Evolutionary conservation across 352 stramenopile genomes (phyloP), one percentile per base, ranked within the genome.

Genomic region (Globisporangium carolinianum): DNA sequence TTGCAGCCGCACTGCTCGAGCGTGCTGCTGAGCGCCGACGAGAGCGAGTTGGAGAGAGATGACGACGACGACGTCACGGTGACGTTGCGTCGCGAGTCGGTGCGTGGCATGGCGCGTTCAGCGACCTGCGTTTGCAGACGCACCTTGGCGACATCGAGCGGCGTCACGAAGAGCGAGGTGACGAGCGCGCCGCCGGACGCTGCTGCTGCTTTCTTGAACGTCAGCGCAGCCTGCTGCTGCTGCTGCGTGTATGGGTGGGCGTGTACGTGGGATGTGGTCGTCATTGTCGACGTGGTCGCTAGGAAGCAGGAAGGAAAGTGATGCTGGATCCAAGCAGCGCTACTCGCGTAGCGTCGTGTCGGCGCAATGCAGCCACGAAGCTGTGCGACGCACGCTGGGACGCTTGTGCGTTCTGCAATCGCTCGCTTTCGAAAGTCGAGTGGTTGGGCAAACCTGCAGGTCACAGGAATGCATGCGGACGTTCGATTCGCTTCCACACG

Each of bases 101-200:
- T 10, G 11, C 48, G 4, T 12, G 9, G 18, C 10, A 45, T 43
- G 60, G 65, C 24, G n/a, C 47, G 7, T n/a, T 48, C 61, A 24
- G 71, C 69, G 43, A 88, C 69, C 66, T 93, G 83, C 32, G 82
- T 74, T 65, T 93, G 83, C 45, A 93, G 75, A 41, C 83, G 83
- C 49, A 91, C 80, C 57, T 93, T 93, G 49, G 75, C 83, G 38
- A 93, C 83, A 58, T 93, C 83, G 46, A 93, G 55, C n/a, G 83
- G 83, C 42, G 79, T 93, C 39, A 90, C 79, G 58, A 93, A 91
- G n/a, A 93, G 66, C 59, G 83, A 93, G 62, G 83, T 90, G 39
- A 91, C 58, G 41, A 91, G 66, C 50, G 81, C 83, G 45, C 83
- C 83, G 0, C 67, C 69, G 18, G 83, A 91, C 15, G 83, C 83